A percentile compares a stretch with the other conserved stretches of the same genome.
Conservation (phyloP, 208 protist species). For the Acanthamoeba culbertsoni region DNA sequence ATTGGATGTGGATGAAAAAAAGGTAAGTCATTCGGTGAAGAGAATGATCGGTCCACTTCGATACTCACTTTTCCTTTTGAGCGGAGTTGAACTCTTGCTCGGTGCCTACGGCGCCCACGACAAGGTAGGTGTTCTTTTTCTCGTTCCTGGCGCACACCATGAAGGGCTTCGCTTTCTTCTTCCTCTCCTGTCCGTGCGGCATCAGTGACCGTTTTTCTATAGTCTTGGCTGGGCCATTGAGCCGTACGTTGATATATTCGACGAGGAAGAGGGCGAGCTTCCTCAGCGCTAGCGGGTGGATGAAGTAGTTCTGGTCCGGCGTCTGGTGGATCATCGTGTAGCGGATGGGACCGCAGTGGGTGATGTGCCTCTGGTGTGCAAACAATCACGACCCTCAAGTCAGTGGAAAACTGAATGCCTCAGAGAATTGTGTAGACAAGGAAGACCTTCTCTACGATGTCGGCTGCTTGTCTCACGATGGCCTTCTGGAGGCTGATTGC, state of each 20-base stretch:
- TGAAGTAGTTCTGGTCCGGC: constrained; percentile 50
- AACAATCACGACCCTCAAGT: neutral
- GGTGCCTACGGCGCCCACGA: constrained; percentile 40
- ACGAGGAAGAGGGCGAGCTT: constrained; percentile 50
- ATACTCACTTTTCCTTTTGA: constrained; percentile 38
- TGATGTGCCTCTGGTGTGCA: neutral
- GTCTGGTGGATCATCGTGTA: constrained; percentile 30
- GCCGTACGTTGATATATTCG: constrained; percentile 35
- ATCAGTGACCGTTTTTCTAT: too few species aligned
- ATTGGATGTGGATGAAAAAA: neutral
- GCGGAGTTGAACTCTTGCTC: constrained; percentile 50
- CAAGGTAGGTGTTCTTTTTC: constrained; percentile 39
- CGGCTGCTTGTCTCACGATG: constrained; percentile 61
- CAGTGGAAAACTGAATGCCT: neutral
- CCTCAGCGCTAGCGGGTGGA: neutral
- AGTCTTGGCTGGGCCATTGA: too few species aligned
- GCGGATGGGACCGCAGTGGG: neutral
- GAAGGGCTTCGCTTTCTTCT: constrained; percentile 43
- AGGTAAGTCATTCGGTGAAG: neutral
- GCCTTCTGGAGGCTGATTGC: constrained; percentile 53
- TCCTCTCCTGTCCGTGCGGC: constrained; percentile 35
- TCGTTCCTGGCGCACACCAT: constrained; percentile 50
- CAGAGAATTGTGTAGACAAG: neutral
- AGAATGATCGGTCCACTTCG: neutral
- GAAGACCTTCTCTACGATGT: neutral